Evolutionary conservation across 495 filamentous ascomycete genomes (phyloP).

Genomic region (Aspergillus sclerotioniger): DNA sequence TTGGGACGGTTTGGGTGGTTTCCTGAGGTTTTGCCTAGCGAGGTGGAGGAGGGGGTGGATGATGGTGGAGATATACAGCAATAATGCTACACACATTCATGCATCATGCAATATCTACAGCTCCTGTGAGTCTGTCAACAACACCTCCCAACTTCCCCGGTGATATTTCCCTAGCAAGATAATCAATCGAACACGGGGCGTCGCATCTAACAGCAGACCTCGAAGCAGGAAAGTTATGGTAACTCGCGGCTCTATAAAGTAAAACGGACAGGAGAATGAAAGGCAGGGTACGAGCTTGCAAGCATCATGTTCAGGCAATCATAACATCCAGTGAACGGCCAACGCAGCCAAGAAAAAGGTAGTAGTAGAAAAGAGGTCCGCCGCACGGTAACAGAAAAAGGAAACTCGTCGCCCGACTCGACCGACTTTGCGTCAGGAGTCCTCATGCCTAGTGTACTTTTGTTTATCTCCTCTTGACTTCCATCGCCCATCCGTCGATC

Average conservation of each 20-base stretch:
- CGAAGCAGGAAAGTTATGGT: too few relatives aligned
- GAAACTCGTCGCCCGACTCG: constrained; percentile 17
- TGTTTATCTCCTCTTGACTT: constrained; percentile 77
- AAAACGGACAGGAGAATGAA: constrained; percentile 1
- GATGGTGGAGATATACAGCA: neutral
- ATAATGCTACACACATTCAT: neutral
- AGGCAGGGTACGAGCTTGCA: neutral
- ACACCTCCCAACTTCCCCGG: too few relatives aligned
- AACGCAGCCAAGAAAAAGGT: constrained; percentile 11
- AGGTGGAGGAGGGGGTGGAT: constrained; percentile 27
- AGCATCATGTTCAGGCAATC: constrained; percentile 23
- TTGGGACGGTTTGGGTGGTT: constrained; percentile 75
- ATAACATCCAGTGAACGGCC: constrained; percentile 22
- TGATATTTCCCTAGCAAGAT: too few relatives aligned
- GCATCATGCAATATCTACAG: too few relatives aligned
- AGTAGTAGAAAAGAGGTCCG: constrained; percentile 14
- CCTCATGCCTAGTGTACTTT: constrained; percentile 1
- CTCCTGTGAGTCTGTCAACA: too few relatives aligned
- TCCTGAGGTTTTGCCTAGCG: constrained; percentile 48
- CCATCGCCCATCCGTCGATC: constrained; percentile 92
- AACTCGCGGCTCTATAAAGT: neutral
- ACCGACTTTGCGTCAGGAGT: neutral
- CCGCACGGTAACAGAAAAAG: constrained; percentile 12
- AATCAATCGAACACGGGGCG: too few relatives aligned
- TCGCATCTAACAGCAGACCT: too few relatives aligned